phyloP scores from a whole-genome alignment of 441 rosid species.

The Melastoma candidum region DNA sequence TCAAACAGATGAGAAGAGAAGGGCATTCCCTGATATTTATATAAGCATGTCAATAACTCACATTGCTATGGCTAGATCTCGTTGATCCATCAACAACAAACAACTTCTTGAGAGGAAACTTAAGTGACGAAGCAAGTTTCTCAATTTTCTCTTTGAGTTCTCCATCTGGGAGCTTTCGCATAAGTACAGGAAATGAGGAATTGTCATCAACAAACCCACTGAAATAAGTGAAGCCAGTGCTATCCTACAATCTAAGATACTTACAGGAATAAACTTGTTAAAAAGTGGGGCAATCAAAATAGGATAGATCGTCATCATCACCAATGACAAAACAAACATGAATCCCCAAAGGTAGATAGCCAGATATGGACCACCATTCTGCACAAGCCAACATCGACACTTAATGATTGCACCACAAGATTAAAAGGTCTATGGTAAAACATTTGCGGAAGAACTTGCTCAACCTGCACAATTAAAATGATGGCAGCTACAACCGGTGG shows the following conservation, averaged over 20 bases:
- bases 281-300: slow-evolving; percentile 87
- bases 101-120: slow-evolving; percentile 85
- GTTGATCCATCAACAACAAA: slow-evolving; percentile 98
- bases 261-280: slow-evolving; percentile 92
- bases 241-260: slow-evolving; percentile 23
- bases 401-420: too few species aligned
- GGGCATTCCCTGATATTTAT: background rate
- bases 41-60: slow-evolving; percentile 27
- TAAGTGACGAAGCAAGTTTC: slow-evolving; percentile 79
- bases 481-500: slow-evolving; percentile 89
- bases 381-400: slow-evolving; percentile 17
- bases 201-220: background rate
- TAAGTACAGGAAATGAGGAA: slow-evolving; percentile 11
- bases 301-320: slow-evolving; percentile 92
- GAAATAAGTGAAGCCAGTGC: slow-evolving; percentile 8
- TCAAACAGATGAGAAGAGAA: background rate
- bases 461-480: slow-evolving; percentile 75
- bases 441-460: background rate
- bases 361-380: slow-evolving; percentile 99
- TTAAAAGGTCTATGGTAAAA: slow-evolving; percentile 3
- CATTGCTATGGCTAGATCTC: slow-evolving; percentile 99
- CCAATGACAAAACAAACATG: slow-evolving; percentile 87
- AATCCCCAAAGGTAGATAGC: slow-evolving; percentile 99
- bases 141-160: slow-evolving; percentile 72
- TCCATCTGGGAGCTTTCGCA: slow-evolving; percentile 82